These are phyloP conservation scores for Kodamaea alishanica DNA, from an alignment of 1,139 yeast species.

Conservation along the genomic window DNA sequence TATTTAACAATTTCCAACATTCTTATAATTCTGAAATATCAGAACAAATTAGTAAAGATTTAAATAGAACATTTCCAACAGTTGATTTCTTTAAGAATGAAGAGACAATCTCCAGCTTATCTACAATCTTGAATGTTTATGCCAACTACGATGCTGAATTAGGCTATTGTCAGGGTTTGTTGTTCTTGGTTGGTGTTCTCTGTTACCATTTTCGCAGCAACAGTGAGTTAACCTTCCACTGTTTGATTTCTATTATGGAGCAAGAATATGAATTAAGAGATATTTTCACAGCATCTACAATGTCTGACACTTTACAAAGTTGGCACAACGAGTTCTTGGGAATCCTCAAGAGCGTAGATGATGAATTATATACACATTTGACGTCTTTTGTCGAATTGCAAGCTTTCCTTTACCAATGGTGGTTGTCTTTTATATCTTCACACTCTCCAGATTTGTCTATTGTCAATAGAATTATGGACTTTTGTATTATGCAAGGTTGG, in stretches of 20 bases:
- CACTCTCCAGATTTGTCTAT: constrained; percentile 55
- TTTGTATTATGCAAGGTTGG: constrained; percentile 62
- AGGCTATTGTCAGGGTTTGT: constrained; percentile 70
- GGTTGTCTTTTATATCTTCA: constrained; percentile 60
- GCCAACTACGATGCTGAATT: constrained; percentile 66
- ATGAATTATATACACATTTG: constrained; percentile 46
- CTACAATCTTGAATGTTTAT: constrained; percentile 60
- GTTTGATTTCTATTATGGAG: constrained; percentile 60
- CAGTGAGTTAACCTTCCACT: constrained; percentile 48
- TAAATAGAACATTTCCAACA: constrained; percentile 60
- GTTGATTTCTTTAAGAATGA: constrained; percentile 48
- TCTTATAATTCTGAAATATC: constrained; percentile 40
- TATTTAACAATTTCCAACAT: constrained; percentile 43
- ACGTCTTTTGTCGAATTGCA: constrained; percentile 37
- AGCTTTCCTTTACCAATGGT: constrained; percentile 61
- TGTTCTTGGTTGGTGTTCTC: constrained; percentile 63
- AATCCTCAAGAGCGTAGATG: constrained; percentile 40
- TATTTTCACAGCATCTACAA: constrained; percentile 51
- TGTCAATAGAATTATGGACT: constrained; percentile 52
- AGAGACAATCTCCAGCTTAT: constrained; percentile 45
- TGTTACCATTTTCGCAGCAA: constrained; percentile 50
- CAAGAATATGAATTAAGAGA: constrained; percentile 54
- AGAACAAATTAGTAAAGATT: constrained; percentile 59
- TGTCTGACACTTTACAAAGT: constrained; percentile 52
- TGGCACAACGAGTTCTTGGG: constrained; percentile 54